These are phyloP conservation scores for Cyberlindnera sargentensis DNA, from an alignment of 805 yeast species.

Conservation along the genomic window DNA sequence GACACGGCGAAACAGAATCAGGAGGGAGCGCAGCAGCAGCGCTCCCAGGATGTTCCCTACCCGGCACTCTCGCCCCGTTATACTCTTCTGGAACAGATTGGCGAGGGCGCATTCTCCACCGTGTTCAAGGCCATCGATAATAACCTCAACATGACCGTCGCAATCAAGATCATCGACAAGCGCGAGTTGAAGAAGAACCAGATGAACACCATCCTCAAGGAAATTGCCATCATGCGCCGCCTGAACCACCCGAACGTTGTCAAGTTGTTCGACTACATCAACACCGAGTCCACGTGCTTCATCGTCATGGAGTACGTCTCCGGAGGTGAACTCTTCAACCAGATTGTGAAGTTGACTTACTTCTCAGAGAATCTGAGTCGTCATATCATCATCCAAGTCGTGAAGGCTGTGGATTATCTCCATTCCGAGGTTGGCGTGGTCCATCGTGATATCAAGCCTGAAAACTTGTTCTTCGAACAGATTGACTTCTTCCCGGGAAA, in stretches of 20 bases:
- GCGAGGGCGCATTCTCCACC: conserved; percentile 87
- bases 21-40: too few relatives aligned
- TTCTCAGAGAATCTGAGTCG: conserved; percentile 47
- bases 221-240: conserved; percentile 38
- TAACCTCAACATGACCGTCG: conserved; percentile 40
- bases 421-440: conserved; percentile 92
- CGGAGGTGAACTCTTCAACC: conserved; percentile 74
- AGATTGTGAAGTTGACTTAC: conserved; percentile 59
- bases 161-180: conserved; percentile 72
- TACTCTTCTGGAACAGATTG: conserved; percentile 40
- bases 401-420: conserved; percentile 87
- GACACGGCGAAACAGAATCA: neutral
- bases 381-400: conserved; percentile 56
- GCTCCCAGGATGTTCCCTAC: conserved; percentile 1
- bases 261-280: conserved; percentile 48
- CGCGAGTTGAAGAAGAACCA: conserved; percentile 22
- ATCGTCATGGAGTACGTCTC: conserved; percentile 48
- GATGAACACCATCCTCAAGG: conserved; percentile 38
- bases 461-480: conserved; percentile 70
- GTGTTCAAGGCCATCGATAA: conserved; percentile 67
- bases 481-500: conserved; percentile 15
- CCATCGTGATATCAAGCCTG: conserved; percentile 95
- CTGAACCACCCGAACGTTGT: conserved; percentile 54
- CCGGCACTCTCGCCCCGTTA: conserved; percentile 26
- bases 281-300: conserved; percentile 53